Evolutionary conservation across 169 alveolate species (phyloP), one percentile per base, ranked within the genome.

Genomic region (Eimeria maxima): DNA sequence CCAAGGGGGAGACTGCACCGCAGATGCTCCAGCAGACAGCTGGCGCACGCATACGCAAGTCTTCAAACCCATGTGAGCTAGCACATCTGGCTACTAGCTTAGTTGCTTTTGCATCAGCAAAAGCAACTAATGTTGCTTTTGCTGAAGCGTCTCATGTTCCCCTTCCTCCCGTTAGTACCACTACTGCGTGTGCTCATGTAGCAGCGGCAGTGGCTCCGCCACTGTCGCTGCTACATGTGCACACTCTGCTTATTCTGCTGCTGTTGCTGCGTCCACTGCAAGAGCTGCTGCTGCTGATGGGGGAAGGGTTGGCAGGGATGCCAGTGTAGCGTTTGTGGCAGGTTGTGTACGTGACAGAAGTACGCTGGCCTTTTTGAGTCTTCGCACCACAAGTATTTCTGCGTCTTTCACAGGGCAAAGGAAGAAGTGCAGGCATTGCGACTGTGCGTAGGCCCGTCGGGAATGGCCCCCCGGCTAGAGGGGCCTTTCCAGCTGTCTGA

Each of bases 401-500:
- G 38, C 3, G 16, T 83, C 29, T 50, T 10, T 50, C 53, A 0
- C 91, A 83, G 91, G 29, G 91, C 74, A 4, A 83, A 55, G 60
- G 91, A 83, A 14, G 91, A 50, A 38, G 91, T 83, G 47, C 91
- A 83, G 73, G 91, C 91, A n/a, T 20, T 83, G 18, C 74, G 91
- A 16, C 67, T 83, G 11, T 50, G 60, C 45, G 60, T 83, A 53
- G 91, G 91, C 57, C 45, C 69, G 14, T 24, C 73, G 29, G 74
- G 73, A 14, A 47, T 22, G 0, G 57, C 76, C 50, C 91, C 73
- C 50, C 73, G 91, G 38, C 20, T 83, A 14, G 91, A 83, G 57
- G 91, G 91, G 47, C 91, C 91, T 11, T 83, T 83, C 4, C 91
- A 83, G 50, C 27, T 83, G 27, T 83, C 91, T 20, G 91, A 38